A percentile compares a stretch with the other conserved stretches of the same genome.
phyloP scores from a whole-genome alignment of 805 yeast species.

The Tetrapisispora iriomotensis region DNA sequence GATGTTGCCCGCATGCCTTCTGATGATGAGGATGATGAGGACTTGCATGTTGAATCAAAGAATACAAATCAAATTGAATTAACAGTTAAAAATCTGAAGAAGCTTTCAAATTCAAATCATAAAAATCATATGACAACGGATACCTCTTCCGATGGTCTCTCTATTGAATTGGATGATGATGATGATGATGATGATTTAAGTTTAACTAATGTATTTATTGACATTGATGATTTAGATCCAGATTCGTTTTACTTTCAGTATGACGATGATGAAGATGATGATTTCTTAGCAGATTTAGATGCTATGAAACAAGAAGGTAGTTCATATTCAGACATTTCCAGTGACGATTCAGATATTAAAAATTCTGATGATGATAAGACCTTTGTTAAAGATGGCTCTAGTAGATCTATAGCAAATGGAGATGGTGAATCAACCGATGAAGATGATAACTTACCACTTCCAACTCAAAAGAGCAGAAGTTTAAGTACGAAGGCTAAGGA shows the following conservation, averaged over 20 bases:
- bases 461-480: slow-evolving; percentile 41
- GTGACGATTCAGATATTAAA: slow-evolving; percentile 7
- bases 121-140: neutral
- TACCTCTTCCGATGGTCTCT: slow-evolving; percentile 7
- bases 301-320: slow-evolving; percentile 28
- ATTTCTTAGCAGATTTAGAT: slow-evolving; percentile 36
- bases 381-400: slow-evolving; percentile 17
- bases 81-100: slow-evolving; percentile 27
- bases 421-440: slow-evolving; percentile 94
- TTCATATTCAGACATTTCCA: slow-evolving; percentile 6
- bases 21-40: slow-evolving; percentile 28
- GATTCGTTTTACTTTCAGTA: slow-evolving; percentile 29
- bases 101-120: neutral
- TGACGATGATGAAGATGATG: slow-evolving; percentile 40
- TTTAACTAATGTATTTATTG: slow-evolving; percentile 32
- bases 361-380: slow-evolving; percentile 7
- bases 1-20: slow-evolving; percentile 29
- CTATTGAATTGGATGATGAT: slow-evolving; percentile 21
- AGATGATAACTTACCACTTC: slow-evolving; percentile 71
- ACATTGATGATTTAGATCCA: slow-evolving; percentile 32
- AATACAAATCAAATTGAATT: neutral
- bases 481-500: slow-evolving; percentile 82
- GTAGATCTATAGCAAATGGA: slow-evolving; percentile 31
- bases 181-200: slow-evolving; percentile 31
- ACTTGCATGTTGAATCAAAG: too few relatives aligned